phyloP scores from a whole-genome alignment of 2,329 filamentous ascomycete genomes.

The Diaporthe eres region DNA sequence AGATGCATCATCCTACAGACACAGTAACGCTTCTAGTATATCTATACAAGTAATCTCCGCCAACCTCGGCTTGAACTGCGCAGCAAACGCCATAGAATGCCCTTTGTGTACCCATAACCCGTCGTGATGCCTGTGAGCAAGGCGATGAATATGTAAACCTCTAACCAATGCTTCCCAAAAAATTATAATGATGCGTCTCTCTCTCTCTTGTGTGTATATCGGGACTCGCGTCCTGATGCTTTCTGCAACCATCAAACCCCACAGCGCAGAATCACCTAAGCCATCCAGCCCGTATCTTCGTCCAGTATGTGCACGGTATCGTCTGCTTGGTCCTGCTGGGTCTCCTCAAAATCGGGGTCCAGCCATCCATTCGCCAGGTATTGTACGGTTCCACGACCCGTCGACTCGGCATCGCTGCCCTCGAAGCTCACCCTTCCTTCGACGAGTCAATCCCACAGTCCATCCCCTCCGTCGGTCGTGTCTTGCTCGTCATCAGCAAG shows the following conservation, averaged over 20 bases:
- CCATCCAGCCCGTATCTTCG: constrained; percentile 35
- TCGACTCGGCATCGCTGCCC: constrained; percentile 36
- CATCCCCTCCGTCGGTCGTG: constrained; percentile 36
- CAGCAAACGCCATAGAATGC: constrained; percentile 27
- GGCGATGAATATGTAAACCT: not conserved
- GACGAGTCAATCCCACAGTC: constrained; percentile 41
- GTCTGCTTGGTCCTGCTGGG: not conserved
- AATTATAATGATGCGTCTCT: not conserved
- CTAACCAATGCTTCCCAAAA: not conserved
- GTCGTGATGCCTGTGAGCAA: constrained; percentile 20
- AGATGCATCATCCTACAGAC: not conserved
- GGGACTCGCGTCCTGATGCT: constrained; percentile 34
- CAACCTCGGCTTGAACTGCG: not conserved
- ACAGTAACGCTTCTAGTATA: constrained; percentile 23
- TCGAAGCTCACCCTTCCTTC: constrained; percentile 39
- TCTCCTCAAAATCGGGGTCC: constrained; percentile 12
- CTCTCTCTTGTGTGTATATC: not conserved
- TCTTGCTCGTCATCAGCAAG: constrained; percentile 40
- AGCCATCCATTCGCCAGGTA: not conserved
- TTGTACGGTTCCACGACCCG: constrained; percentile 23
- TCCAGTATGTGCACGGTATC: not conserved
- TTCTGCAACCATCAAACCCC: not conserved
- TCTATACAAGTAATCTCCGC: not conserved
- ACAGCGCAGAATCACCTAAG: not conserved
- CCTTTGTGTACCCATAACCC: not conserved